Base-by-base conservation (phyloP, 257 asterid species). In the Ligustrum vulgare region DNA sequence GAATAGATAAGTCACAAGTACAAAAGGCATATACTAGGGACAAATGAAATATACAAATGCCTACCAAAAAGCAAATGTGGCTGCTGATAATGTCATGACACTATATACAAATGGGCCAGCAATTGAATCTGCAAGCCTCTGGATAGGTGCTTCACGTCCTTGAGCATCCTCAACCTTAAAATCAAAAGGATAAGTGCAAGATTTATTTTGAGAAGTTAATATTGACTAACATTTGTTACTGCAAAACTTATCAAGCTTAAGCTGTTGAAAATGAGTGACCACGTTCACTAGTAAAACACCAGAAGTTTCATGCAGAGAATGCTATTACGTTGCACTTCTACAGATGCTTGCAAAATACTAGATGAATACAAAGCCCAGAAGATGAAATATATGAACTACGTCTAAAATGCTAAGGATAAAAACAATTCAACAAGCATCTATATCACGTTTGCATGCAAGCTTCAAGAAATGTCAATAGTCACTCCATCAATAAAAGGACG, bases 121-220 rank as follows among this genome's bases (percentile, higher is more conserved):
- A 78, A 94, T 89, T 77, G 98, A 79, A 89, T 94, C 99, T 47
- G 99, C 99, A 75, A 94, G 96, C 87, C 99, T 89, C 80, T 94
- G 99, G 77, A 94, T 92, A 72, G 99, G 98, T 77, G 99, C 99
- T 91, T 94, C 99, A 73, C 98, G 97, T 72, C 98, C 98, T 80
- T 92, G 99, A 75, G 98, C 99, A 88, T 94, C 99, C 87, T 94
- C 99, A 76, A 94, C 97, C 99, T 94, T 64, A 7, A 47, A 62
- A 51, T 70, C 64, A 67, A 13, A 77, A 62, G 67, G 76, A 32
- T 60, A 64, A 34, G 28, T 74, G 66, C 67, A 43, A 39, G 56
- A 10, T 47, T 62, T 67, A 43, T 76, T 74, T 41, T 41, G 56
- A 74, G 7, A 47, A 70, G 32, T 8, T 73, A 60, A 39, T 49